Evolutionary conservation across 2,329 filamentous ascomycete genomes (phyloP).

Genomic region (Cyclaneusma minus): DNA sequence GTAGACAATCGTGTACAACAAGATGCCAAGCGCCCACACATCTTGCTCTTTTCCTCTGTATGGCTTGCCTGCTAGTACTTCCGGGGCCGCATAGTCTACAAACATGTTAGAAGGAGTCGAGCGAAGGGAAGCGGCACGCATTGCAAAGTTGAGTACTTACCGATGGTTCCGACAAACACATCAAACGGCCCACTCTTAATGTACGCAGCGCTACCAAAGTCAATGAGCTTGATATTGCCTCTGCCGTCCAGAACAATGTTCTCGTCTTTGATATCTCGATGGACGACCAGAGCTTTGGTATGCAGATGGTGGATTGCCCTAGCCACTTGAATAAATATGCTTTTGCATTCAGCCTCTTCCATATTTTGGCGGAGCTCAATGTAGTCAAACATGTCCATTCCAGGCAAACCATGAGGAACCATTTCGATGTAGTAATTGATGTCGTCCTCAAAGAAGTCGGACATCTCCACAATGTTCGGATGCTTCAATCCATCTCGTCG

Average conservation of each 20-base stretch:
- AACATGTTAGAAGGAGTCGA: constrained; percentile 5
- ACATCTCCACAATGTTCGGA: constrained; percentile 59
- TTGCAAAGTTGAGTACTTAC: constrained; percentile 33
- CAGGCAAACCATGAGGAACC: constrained; percentile 83
- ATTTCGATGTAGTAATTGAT: constrained; percentile 98
- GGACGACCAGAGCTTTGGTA: constrained; percentile 78
- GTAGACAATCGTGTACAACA: constrained; percentile 97
- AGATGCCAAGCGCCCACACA: constrained; percentile 92
- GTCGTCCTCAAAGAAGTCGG: constrained; percentile 63
- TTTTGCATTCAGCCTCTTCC: constrained; percentile 85
- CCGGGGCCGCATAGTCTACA: constrained; percentile 92
- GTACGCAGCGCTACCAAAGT: constrained; percentile 95
- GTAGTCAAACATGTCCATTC: constrained; percentile 98
- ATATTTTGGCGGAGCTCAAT: constrained; percentile 93
- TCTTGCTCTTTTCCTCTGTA: constrained; percentile 96
- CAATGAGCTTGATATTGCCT: constrained; percentile 89
- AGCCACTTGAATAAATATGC: constrained; percentile 89
- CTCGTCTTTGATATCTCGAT: constrained; percentile 97
- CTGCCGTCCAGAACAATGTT: constrained; percentile 94
- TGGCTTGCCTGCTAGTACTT: constrained; percentile 81
- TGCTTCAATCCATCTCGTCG: constrained; percentile 54
- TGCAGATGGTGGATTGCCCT: constrained; percentile 84
- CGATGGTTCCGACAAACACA: constrained; percentile 96
- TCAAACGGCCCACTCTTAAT: constrained; percentile 98
- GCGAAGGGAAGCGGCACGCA: background rate